These are phyloP conservation scores for Fusarium sp. DNA, from an alignment of 2,329 filamentous ascomycete species.

Conservation along the genomic window DNA sequence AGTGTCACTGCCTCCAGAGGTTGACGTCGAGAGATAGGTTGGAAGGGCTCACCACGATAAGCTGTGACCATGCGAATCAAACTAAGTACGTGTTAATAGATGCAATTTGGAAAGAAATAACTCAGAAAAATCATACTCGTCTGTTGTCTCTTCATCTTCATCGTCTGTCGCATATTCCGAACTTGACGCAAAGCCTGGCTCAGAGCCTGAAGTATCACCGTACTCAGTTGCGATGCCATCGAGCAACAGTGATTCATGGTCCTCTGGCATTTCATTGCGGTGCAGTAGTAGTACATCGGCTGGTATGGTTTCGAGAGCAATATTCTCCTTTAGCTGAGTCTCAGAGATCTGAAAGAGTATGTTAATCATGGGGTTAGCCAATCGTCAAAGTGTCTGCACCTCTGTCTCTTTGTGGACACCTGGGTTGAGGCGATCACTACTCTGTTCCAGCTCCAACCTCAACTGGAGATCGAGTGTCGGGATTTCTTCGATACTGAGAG, in stretches of 20 bases:
- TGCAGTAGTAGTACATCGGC: constrained; percentile 13
- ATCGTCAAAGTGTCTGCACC: constrained; percentile 8
- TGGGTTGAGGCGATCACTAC: not conserved
- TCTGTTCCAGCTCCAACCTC: not conserved
- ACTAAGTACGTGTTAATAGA: constrained; percentile 20
- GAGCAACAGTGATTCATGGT: constrained; percentile 3
- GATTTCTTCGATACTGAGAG: constrained; percentile 5
- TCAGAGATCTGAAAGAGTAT: not conserved
- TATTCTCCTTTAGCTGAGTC: not conserved
- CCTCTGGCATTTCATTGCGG: constrained; percentile 6
- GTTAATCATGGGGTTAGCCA: constrained; percentile 4
- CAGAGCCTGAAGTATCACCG: constrained; percentile 41
- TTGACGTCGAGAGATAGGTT: constrained; percentile 14
- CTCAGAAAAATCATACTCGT: constrained; percentile 35
- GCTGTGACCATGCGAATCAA: constrained; percentile 34
- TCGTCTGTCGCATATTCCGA: constrained; percentile 40
- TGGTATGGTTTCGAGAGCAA: not conserved
- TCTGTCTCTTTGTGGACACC: not conserved
- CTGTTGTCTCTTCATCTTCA: constrained; percentile 40
- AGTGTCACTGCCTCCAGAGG: constrained; percentile 20
- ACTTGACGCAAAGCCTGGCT: constrained; percentile 37
- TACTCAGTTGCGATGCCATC: constrained; percentile 27
- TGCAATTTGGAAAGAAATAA: not conserved
- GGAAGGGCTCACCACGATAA: constrained; percentile 14
- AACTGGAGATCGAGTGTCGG: constrained; percentile 7